Base-by-base conservation (phyloP, 345 rosid genomes). In the Lumnitzera littorea region DNA sequence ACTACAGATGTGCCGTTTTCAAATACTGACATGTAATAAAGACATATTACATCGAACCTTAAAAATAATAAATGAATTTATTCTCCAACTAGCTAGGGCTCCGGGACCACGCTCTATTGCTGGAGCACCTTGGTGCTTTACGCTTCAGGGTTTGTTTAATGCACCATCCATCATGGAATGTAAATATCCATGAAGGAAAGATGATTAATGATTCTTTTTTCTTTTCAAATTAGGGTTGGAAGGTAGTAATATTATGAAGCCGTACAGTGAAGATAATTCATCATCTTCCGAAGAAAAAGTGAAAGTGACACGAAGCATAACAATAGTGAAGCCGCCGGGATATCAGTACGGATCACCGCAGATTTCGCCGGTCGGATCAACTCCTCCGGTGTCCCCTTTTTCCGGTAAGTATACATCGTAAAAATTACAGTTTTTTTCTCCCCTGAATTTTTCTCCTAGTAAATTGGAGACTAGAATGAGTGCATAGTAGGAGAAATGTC, bases 251-350 rank as follows among this genome's bases (percentile, higher is more conserved):
- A 81, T 57, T 64, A 72, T 55, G 50, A 76, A 76, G 62, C 74
- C 97, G 66, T 70, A 60, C 75, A 67, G 71, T 31, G 86, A 70
- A 4, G 87, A 36, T 36, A 7, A 20, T 20, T 20, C 43, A 9
- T 1, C 76, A 3, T 16, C 78, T 58, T 2, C 78, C 50, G 75
- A 56, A 56, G 94, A 72, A 36, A 63, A 72, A 17, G 65, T 64
- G 62, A 90, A 62, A 80, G 91, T 94, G 61, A 85, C 99, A 27
- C 77, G 96, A 7, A 80, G 88, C 66, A 94, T 94, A 65, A 94
- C 84, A 85, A 89, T 94, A 53, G 70, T 94, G 23, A 94, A 84
- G 57, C 97, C 97, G 51, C 95, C 96, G 0, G 99, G 96, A 1
- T 80, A 81, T 67, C 96, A 80, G 82, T 60, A 63, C 47, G 79